Percentiles rank a stretch among this genome's conserved stretches.
These are phyloP conservation scores for Naganishia randhawae DNA, from an alignment of 768 basidiomycete genomes.

Conservation along the genomic window DNA sequence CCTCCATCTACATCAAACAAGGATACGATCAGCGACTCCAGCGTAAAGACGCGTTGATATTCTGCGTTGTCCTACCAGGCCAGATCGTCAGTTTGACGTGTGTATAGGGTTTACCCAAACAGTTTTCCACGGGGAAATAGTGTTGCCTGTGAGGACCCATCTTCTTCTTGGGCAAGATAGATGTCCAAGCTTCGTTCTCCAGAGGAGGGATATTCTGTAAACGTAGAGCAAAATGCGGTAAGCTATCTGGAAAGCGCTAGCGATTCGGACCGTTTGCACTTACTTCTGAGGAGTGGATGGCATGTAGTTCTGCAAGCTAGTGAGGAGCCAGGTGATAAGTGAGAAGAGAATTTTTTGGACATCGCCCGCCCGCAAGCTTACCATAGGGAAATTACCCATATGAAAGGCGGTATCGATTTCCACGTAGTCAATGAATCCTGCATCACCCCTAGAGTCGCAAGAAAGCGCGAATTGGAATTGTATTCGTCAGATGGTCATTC, in stretches of 20 bases:
- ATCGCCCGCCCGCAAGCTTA: too few relatives aligned
- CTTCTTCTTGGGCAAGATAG: slow-evolving; percentile 69
- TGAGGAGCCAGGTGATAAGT: too few relatives aligned
- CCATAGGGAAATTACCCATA: slow-evolving; percentile 85
- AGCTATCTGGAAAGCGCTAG: background rate
- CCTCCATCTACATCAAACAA: slow-evolving; percentile 66
- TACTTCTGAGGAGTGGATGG: slow-evolving; percentile 53
- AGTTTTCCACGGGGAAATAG: slow-evolving; percentile 73
- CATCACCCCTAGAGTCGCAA: slow-evolving; percentile 59
- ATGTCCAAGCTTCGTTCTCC: slow-evolving; percentile 63
- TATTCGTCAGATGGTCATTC: too few relatives aligned
- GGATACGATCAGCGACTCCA: background rate
- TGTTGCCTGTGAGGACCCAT: slow-evolving; percentile 87
- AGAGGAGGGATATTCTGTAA: slow-evolving; percentile 36
- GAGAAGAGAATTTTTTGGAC: too few relatives aligned
- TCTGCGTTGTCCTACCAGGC: slow-evolving; percentile 55
- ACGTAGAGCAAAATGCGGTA: background rate
- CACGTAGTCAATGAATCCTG: slow-evolving; percentile 66
- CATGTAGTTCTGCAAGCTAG: slow-evolving; percentile 73
- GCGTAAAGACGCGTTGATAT: background rate
- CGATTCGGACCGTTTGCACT: slow-evolving; percentile 21
- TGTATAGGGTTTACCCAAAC: slow-evolving; percentile 59
- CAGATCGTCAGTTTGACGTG: slow-evolving; percentile 85
- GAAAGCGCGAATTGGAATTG: background rate
- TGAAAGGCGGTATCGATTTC: slow-evolving; percentile 95